Evolutionary conservation across 352 stramenopile genomes (phyloP).

Genomic region (Phytophthora syringae): DNA sequence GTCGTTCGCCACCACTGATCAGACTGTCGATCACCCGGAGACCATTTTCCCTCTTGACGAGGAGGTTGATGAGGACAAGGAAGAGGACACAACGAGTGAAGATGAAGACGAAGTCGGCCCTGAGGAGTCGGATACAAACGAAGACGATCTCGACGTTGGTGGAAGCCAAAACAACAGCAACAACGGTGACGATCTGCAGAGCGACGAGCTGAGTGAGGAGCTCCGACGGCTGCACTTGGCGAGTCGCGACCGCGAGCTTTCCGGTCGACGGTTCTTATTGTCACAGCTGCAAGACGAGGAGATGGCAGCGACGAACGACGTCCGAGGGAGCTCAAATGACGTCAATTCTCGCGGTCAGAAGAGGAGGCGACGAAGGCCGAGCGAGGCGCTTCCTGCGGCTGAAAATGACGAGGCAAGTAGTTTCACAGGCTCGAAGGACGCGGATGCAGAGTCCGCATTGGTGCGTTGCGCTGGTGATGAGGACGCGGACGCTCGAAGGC

Average conservation of each 20-base stretch:
- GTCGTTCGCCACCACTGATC: neutral
- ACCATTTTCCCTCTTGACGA: constrained; percentile 20
- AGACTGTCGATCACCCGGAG: neutral
- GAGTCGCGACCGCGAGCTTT: constrained; percentile 20
- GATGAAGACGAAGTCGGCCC: neutral
- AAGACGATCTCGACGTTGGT: neutral
- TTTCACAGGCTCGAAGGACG: neutral
- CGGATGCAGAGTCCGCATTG: neutral
- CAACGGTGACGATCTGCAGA: neutral
- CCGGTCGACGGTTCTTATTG: constrained; percentile 6
- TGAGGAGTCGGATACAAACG: neutral
- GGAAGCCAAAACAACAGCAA: neutral
- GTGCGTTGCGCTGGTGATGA: constrained; percentile 1
- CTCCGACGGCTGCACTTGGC: constrained; percentile 20
- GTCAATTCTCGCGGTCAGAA: neutral
- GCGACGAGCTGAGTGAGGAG: constrained; percentile 23
- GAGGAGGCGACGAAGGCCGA: neutral
- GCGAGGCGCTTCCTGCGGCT: neutral
- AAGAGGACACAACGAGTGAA: neutral
- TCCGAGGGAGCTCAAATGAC: neutral
- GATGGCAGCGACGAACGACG: neutral
- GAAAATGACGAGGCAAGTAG: neutral
- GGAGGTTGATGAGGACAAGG: constrained; percentile 7
- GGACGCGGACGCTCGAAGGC: neutral
- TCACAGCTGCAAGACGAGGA: constrained; percentile 21